Base-by-base conservation (phyloP, 2,329 filamentous ascomycete genomes). In the Drechslera avenae region DNA sequence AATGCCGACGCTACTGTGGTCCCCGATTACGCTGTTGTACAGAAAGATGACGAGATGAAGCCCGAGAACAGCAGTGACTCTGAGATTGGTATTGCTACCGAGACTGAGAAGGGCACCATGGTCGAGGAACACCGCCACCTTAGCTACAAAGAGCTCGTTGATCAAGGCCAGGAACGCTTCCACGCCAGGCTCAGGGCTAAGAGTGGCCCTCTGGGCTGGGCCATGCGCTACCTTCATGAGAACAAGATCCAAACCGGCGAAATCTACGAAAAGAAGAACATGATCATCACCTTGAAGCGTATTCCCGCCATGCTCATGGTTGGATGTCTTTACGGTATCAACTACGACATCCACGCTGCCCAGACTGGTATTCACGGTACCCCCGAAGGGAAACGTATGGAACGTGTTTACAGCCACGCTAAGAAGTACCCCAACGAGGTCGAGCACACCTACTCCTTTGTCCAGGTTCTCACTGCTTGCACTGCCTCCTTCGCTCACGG, bases 311-410 rank as follows among this genome's bases (percentile, higher is more conserved):
- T 81, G 73, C 70, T 89, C 54, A 79, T 85, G 35, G 79, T 78
- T 57, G 88, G 80, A 47, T 67, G 79, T 13, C 82, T 91, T 43
- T 93, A 93, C 69, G 90, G 90, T 72, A 70, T 87, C 19, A 80
- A 92, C 80, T 93, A 92, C 76, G 89, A 93, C 62, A 93, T 92
- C 66, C 89, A 92, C 79, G 81, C 83, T 40, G 87, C 87, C 4
- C 89, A 91, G 78, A 79, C 79, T 44, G 89, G 89, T 67, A 81
- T 90, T 36, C 68, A 78, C 10, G 88, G 88, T 17, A 90, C 88
- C 1, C 88, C 88, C 5, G 88, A 91, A 54, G 89, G 88, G 51
- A 76, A 76, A 30, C 86, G 89, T 54, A 90, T 90, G 87, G 76
- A 82, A 64, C 78, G 82, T 35, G 86, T 89, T 50, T 90, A 90